Evolutionary conservation across 164 flowering plant genomes (phyloP).

Genomic region (Amborella trichopoda): DNA sequence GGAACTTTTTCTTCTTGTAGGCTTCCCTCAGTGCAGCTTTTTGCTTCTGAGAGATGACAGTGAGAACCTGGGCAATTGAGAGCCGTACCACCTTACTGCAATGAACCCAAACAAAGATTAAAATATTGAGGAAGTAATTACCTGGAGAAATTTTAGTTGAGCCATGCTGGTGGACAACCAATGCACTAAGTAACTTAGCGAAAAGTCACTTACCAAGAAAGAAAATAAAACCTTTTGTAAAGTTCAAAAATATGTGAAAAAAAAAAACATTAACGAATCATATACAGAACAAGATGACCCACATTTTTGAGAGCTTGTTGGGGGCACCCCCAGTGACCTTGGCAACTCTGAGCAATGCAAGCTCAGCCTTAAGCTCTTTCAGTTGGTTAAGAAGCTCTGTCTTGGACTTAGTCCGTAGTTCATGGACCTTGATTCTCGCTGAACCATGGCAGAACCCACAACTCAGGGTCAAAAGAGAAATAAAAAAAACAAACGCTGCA

Average conservation of each 20-base stretch:
- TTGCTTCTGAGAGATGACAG: slow-evolving; percentile 43
- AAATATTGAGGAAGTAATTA: no score
- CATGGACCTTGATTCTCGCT: slow-evolving; percentile 37
- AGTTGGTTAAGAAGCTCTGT: slow-evolving; percentile 23
- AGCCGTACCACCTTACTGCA: slow-evolving; percentile 52
- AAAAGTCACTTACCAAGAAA: no score
- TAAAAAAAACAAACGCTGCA: not conserved
- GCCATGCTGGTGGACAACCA: no score
- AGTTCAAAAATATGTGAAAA: no score
- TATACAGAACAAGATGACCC: not conserved
- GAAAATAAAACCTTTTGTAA: no score
- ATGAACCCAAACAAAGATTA: not conserved
- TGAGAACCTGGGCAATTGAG: slow-evolving; percentile 44
- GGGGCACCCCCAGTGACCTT: slow-evolving; percentile 72
- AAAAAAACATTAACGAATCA: not conserved
- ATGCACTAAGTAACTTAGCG: no score
- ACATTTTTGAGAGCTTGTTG: slow-evolving; percentile 29
- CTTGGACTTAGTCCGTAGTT: slow-evolving; percentile 24
- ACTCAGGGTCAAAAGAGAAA: not conserved
- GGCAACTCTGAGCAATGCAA: slow-evolving; percentile 46
- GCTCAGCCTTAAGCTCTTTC: slow-evolving; percentile 48
- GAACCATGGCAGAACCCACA: no score
- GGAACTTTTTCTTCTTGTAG: slow-evolving; percentile 44
- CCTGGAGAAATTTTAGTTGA: no score
- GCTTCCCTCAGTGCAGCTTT: slow-evolving; percentile 41